phyloP scores from a whole-genome alignment of 768 basidiomycete genomes.

The Russula abietina region DNA sequence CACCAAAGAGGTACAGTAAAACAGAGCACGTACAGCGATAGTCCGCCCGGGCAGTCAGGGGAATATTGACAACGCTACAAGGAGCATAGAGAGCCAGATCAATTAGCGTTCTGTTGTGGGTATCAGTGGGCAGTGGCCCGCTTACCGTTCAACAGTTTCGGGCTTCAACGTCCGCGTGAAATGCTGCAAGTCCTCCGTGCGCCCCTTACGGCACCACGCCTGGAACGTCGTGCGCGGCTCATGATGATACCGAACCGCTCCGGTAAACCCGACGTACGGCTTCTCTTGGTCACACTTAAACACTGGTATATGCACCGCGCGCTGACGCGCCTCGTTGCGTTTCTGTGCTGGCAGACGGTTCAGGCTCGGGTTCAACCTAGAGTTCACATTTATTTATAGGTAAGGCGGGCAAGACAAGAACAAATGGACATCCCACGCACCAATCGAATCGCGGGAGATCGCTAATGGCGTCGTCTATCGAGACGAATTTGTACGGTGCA shows the following conservation, averaged over 20 bases:
- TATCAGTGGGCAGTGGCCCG: neutral
- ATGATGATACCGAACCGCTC: conserved; percentile 33
- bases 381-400: neutral
- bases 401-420: neutral
- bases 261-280: conserved; percentile 32
- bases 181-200: conserved; percentile 56
- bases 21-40: conserved; percentile 46
- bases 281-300: conserved; percentile 37
- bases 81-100: neutral
- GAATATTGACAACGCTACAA: conserved; percentile 54
- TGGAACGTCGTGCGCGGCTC: conserved; percentile 42
- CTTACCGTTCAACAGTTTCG: conserved; percentile 54
- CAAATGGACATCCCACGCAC: conserved; percentile 36
- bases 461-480: conserved; percentile 65
- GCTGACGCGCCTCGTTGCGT: conserved; percentile 11
- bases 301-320: conserved; percentile 24
- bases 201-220: conserved; percentile 38
- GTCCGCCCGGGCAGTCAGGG: conserved; percentile 52
- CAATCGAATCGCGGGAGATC: conserved; percentile 73
- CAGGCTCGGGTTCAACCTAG: conserved; percentile 24
- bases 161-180: conserved; percentile 50
- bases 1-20: neutral
- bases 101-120: neutral
- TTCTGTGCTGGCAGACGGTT: conserved; percentile 29
- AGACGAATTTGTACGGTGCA: conserved; percentile 45